phyloP scores from a whole-genome alignment of 2,329 filamentous ascomycete species.

The Botrytis pseudocinerea region DNA sequence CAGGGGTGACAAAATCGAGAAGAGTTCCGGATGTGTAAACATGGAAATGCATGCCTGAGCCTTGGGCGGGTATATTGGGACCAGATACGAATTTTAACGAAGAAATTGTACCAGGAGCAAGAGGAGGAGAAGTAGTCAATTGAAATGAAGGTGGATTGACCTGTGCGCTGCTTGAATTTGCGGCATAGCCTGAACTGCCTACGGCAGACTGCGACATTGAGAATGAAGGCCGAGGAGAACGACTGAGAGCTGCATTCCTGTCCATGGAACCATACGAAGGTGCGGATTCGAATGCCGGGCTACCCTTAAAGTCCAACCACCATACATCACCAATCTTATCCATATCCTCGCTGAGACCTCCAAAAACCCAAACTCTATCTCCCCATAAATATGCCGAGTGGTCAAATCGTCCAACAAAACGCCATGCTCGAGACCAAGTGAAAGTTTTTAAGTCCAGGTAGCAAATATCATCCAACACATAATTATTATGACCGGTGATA shows the following conservation, averaged over 20 bases:
- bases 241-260: conserved; percentile 38
- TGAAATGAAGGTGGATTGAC: conserved; percentile 67
- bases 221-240: conserved; percentile 55
- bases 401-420: conserved; percentile 91
- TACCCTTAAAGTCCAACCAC: conserved; percentile 95
- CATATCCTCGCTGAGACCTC: conserved; percentile 93
- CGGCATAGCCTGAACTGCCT: conserved; percentile 64
- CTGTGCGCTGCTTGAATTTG: conserved; percentile 66
- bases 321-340: conserved; percentile 94
- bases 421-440: conserved; percentile 96
- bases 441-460: conserved; percentile 96
- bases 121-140: conserved; percentile 73
- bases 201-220: conserved; percentile 53
- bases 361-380: conserved; percentile 94
- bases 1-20: conserved; percentile 91
- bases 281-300: conserved; percentile 75
- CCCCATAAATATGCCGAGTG: conserved; percentile 92
- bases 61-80: conserved; percentile 81
- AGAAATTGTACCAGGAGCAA: conserved; percentile 85
- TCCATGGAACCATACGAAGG: conserved; percentile 58
- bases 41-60: conserved; percentile 91
- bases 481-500: conserved; percentile 90
- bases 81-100: conserved; percentile 88
- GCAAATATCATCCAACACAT: conserved; percentile 92
- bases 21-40: conserved; percentile 90